Conservation (phyloP, 768 basidiomycete species). For the Tylopilus subfusipes region DNA sequence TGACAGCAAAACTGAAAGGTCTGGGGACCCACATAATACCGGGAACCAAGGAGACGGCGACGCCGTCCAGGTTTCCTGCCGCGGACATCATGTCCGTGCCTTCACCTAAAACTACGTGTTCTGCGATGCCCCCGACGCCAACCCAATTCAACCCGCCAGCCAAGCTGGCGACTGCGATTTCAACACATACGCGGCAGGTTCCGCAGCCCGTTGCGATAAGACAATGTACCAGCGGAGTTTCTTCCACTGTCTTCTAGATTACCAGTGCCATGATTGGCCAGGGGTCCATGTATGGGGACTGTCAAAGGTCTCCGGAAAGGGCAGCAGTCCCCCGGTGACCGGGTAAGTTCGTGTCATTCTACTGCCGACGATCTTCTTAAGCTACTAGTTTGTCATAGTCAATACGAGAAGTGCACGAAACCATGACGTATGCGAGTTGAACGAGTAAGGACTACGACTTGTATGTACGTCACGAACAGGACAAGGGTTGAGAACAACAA, state of each 20-base stretch:
- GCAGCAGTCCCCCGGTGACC: slow-evolving; percentile 6
- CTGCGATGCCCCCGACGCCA: slow-evolving; percentile 21
- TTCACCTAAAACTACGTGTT: background rate
- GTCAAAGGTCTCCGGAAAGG: slow-evolving; percentile 33
- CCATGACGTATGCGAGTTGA: background rate
- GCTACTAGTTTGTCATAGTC: background rate
- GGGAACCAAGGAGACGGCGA: background rate
- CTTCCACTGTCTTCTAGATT: slow-evolving; percentile 12
- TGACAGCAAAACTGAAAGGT: slow-evolving; percentile 25
- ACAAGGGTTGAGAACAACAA: too few species aligned
- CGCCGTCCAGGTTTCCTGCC: slow-evolving; percentile 15
- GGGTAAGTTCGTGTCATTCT: slow-evolving; percentile 4
- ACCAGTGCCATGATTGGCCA: slow-evolving; percentile 24
- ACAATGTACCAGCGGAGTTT: slow-evolving; percentile 1
- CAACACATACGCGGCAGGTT: slow-evolving; percentile 20
- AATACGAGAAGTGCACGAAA: background rate
- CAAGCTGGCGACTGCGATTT: slow-evolving; percentile 29
- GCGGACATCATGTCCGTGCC: background rate
- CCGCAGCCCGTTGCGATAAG: slow-evolving; percentile 5
- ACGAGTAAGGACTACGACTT: background rate
- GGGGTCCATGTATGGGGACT: slow-evolving; percentile 19
- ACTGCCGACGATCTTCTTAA: background rate
- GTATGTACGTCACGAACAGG: too few species aligned
- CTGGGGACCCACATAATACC: slow-evolving; percentile 10
- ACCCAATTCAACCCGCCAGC: slow-evolving; percentile 28